Percentiles rank a stretch among this genome's conserved stretches.
These are phyloP conservation scores for Tetrastigma voinierianum DNA, from an alignment of 164 flowering plant genomes.

Conservation along the genomic window DNA sequence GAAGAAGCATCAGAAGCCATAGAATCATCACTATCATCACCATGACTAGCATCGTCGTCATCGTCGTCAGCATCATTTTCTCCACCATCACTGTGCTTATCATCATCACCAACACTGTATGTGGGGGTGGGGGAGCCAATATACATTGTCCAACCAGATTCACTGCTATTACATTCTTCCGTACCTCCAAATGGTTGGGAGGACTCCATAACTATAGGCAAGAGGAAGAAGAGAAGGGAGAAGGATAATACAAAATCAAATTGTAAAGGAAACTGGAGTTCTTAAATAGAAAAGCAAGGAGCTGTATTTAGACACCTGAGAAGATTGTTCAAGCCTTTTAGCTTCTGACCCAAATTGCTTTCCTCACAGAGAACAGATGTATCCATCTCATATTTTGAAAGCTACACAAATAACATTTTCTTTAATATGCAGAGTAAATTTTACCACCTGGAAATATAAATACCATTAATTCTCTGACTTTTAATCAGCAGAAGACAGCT, in stretches of 20 bases:
- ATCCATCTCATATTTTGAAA: slow-evolving; percentile 15
- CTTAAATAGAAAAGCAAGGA: slow-evolving; percentile 11
- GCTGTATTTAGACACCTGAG: slow-evolving; percentile 16
- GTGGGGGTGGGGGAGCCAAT: slow-evolving; percentile 49
- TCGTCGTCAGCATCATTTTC: slow-evolving; percentile 1
- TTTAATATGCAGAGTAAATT: slow-evolving; percentile 7
- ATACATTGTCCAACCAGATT: slow-evolving; percentile 89
- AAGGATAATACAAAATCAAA: not conserved
- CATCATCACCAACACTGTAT: slow-evolving; percentile 14
- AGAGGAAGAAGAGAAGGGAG: not conserved
- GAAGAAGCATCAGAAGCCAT: slow-evolving; percentile 92
- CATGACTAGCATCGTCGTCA: slow-evolving; percentile 7
- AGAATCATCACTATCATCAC: slow-evolving; percentile 61
- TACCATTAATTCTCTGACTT: slow-evolving; percentile 21
- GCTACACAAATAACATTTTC: slow-evolving; percentile 9
- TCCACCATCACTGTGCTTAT: not conserved
- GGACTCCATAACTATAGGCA: slow-evolving; percentile 21
- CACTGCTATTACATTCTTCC: slow-evolving; percentile 42
- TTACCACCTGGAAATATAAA: slow-evolving; percentile 18
- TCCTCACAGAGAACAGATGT: slow-evolving; percentile 9
- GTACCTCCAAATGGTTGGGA: slow-evolving; percentile 24
- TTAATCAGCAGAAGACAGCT: slow-evolving; percentile 24
- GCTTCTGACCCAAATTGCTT: slow-evolving; percentile 9
- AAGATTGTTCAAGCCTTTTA: not conserved
- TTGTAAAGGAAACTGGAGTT: not conserved